Conservation (phyloP, 2,329 filamentous ascomycete species). For the Exserohilum rostratum region DNA sequence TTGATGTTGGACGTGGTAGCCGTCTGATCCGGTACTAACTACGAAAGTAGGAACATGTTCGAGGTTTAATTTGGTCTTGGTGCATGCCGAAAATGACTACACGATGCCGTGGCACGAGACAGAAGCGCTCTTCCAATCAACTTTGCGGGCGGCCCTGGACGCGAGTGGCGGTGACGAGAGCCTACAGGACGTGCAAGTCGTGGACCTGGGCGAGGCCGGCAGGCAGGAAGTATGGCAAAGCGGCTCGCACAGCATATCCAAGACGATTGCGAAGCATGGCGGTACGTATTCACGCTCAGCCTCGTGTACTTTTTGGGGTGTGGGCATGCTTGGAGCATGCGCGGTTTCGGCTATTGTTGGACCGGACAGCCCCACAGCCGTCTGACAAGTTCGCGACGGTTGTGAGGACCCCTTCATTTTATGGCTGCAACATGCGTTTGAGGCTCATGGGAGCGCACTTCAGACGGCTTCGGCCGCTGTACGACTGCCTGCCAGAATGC, state of each 20-base stretch:
- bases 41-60: slow-evolving; percentile 17
- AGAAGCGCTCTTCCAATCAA: slow-evolving; percentile 39
- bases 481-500: background rate
- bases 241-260: slow-evolving; percentile 34
- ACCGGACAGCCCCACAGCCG: slow-evolving; percentile 13
- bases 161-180: slow-evolving; percentile 17
- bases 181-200: slow-evolving; percentile 21
- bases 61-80: slow-evolving; percentile 35
- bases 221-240: slow-evolving; percentile 39
- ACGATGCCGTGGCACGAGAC: slow-evolving; percentile 47
- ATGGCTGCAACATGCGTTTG: slow-evolving; percentile 7
- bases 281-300: slow-evolving; percentile 31
- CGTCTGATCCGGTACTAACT: slow-evolving; percentile 11
- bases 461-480: background rate
- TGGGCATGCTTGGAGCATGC: slow-evolving; percentile 1
- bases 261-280: slow-evolving; percentile 46
- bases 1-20: background rate
- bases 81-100: slow-evolving; percentile 43
- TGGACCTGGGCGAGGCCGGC: slow-evolving; percentile 45
- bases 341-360: slow-evolving; percentile 16
- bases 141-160: slow-evolving; percentile 32
- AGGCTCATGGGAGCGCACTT: background rate
- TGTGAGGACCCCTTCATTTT: slow-evolving; percentile 7
- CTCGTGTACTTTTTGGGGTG: background rate
- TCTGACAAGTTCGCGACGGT: slow-evolving; percentile 8